Evolutionary conservation across 768 basidiomycete species (phyloP).

Genomic region (Amanita brunnescens): DNA sequence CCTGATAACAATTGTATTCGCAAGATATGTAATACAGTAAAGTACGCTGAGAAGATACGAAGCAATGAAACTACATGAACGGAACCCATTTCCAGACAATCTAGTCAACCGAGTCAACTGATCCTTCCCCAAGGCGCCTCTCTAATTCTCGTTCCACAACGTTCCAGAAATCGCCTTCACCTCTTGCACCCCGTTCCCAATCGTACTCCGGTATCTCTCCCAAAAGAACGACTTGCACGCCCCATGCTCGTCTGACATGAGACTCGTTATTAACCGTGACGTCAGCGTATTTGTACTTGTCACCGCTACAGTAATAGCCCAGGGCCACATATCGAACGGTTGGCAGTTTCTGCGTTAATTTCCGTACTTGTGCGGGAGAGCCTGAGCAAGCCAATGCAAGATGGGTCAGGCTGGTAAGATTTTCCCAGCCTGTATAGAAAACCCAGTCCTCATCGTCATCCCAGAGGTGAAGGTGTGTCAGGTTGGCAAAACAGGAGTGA

Average conservation of each 20-base stretch:
- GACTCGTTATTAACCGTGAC: slow-evolving; percentile 4
- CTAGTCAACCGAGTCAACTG: not conserved
- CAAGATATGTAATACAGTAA: too few species aligned
- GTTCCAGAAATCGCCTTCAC: slow-evolving; percentile 5
- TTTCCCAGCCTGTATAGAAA: slow-evolving; percentile 10
- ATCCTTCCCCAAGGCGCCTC: not conserved
- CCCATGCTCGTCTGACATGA: slow-evolving; percentile 8
- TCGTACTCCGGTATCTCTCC: slow-evolving; percentile 4
- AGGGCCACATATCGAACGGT: slow-evolving; percentile 8
- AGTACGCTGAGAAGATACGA: too few species aligned
- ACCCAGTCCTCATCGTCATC: slow-evolving; percentile 12
- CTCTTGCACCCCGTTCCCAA: slow-evolving; percentile 13
- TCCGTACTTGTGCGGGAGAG: too few species aligned
- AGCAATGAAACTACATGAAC: too few species aligned
- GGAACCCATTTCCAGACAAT: too few species aligned
- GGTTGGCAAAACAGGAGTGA: slow-evolving; percentile 10
- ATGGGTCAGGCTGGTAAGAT: slow-evolving; percentile 12
- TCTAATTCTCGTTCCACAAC: slow-evolving; percentile 11
- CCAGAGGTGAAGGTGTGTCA: slow-evolving; percentile 13
- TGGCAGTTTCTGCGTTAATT: slow-evolving; percentile 7
- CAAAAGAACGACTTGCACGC: slow-evolving; percentile 9
- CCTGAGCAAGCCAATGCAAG: slow-evolving; percentile 9
- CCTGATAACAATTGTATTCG: too few species aligned
- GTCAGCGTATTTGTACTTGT: slow-evolving; percentile 2
- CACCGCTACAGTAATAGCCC: slow-evolving; percentile 3